Percentiles rank a stretch among this genome's conserved stretches.
Evolutionary conservation across 441 rosid genomes (phyloP).

Genomic region (Populus hybrid): DNA sequence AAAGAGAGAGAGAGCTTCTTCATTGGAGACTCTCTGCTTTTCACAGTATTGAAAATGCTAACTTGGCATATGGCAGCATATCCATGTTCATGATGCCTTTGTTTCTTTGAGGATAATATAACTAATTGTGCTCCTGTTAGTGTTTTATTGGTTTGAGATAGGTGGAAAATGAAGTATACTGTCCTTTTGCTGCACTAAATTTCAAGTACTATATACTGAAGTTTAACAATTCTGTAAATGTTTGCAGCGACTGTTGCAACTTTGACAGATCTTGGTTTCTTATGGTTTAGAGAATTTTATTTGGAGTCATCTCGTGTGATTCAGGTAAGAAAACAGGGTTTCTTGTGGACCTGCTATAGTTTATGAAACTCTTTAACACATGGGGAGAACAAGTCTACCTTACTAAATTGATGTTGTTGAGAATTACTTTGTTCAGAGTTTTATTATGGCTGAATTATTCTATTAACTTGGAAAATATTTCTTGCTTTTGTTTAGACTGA

Average conservation of each 20-base stretch:
- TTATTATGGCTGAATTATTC: background rate
- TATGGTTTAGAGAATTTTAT: constrained; percentile 99
- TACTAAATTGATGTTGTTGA: background rate
- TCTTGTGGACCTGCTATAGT: constrained; percentile 15
- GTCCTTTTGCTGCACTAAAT: constrained; percentile 1
- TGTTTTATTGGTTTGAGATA: constrained; percentile 4
- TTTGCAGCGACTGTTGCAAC: constrained; percentile 79
- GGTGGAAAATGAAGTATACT: background rate
- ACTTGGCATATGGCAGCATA: background rate
- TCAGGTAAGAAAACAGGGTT: constrained; percentile 57
- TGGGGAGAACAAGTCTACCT: background rate
- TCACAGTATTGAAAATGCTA: background rate
- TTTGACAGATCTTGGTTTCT: constrained; percentile 95
- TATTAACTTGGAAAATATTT: background rate
- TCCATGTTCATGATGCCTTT: background rate
- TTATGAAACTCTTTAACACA: constrained; percentile 5
- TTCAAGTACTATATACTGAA: constrained; percentile 2
- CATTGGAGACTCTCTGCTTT: background rate
- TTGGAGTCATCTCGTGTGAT: constrained; percentile 99
- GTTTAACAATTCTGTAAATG: constrained; percentile 25
- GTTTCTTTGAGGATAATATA: constrained; percentile 11
- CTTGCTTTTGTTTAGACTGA: background rate
- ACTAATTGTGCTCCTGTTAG: background rate
- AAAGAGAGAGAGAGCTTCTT: background rate
- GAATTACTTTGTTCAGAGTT: background rate